Evolutionary conservation across 345 rosid species (phyloP).

Genomic region (Carallia pectinifolia): DNA sequence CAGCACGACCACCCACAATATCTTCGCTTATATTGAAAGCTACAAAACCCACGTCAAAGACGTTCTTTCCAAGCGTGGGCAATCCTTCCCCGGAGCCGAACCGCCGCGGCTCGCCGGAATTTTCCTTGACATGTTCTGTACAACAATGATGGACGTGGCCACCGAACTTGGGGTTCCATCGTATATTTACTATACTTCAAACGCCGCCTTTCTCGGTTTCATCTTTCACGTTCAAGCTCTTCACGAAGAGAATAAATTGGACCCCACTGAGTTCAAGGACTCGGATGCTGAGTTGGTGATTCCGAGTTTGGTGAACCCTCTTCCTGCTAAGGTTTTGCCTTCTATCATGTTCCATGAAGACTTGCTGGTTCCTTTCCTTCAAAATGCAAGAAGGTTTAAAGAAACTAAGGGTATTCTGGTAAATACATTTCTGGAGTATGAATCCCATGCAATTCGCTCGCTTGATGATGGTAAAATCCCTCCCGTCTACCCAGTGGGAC

Average conservation of each 20-base stretch:
- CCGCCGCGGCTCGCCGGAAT: neutral
- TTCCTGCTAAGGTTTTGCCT: slow-evolving; percentile 4
- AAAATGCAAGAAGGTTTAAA: neutral
- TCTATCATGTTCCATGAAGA: neutral
- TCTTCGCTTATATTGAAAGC: neutral
- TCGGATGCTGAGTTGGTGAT: neutral
- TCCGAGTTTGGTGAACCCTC: slow-evolving; percentile 6
- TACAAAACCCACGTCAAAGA: slow-evolving; percentile 33
- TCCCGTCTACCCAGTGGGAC: slow-evolving; percentile 11
- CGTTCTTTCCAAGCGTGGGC: neutral
- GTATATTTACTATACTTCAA: slow-evolving; percentile 9
- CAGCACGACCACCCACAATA: neutral
- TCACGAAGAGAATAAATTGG: neutral
- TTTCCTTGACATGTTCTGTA: slow-evolving; percentile 11
- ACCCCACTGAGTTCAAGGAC: neutral
- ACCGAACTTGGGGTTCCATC: slow-evolving; percentile 9
- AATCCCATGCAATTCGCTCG: slow-evolving; percentile 8
- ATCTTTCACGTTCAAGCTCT: slow-evolving; percentile 1
- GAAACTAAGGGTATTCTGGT: slow-evolving; percentile 11
- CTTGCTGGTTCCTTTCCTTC: neutral
- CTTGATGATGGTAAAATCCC: neutral
- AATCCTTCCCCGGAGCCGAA: neutral
- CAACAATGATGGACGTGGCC: slow-evolving; percentile 2
- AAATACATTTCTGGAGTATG: slow-evolving; percentile 5
- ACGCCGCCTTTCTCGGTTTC: slow-evolving; percentile 9